Evolutionary conservation across 331 rosid species (phyloP).

Genomic region (Acacia concinna): DNA sequence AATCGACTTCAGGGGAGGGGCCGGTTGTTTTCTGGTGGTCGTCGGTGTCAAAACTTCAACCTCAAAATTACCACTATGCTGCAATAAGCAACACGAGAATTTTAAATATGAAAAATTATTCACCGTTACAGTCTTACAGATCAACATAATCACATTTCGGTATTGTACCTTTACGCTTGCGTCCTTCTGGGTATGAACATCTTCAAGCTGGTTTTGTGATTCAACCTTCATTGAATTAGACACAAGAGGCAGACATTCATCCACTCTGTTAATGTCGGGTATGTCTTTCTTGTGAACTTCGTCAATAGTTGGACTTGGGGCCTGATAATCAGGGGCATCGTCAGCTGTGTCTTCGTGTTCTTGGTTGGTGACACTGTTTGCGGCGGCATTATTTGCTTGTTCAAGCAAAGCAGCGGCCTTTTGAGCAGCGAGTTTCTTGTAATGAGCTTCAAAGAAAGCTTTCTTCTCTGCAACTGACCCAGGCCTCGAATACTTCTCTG

Average conservation of each 20-base stretch:
- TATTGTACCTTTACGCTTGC: slow-evolving; percentile 35
- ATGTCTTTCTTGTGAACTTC: slow-evolving; percentile 24
- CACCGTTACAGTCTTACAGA: background rate
- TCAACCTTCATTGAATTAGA: slow-evolving; percentile 44
- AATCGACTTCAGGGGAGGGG: slow-evolving; percentile 37
- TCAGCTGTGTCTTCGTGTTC: slow-evolving; percentile 16
- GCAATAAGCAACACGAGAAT: slow-evolving; percentile 20
- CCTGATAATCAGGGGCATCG: too few relatives aligned
- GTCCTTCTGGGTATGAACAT: slow-evolving; percentile 32
- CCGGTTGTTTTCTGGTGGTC: slow-evolving; percentile 39
- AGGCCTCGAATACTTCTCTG: slow-evolving; percentile 65
- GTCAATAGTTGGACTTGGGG: slow-evolving; percentile 33
- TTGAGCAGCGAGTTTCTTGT: slow-evolving; percentile 77
- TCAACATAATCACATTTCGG: slow-evolving; percentile 4
- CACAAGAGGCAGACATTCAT: slow-evolving; percentile 28
- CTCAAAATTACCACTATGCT: slow-evolving; percentile 36
- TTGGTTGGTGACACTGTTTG: slow-evolving; percentile 4
- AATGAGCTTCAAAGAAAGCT: slow-evolving; percentile 91
- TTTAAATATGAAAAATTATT: background rate
- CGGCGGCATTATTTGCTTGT: slow-evolving; percentile 44
- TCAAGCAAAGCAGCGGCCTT: slow-evolving; percentile 71
- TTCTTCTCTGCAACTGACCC: slow-evolving; percentile 91
- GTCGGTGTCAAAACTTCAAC: slow-evolving; percentile 33
- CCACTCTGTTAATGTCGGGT: background rate
- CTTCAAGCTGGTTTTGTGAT: slow-evolving; percentile 35